Conservation (phyloP, 2,329 filamentous ascomycete species). For the Plectosphaerella plurivora region DNA sequence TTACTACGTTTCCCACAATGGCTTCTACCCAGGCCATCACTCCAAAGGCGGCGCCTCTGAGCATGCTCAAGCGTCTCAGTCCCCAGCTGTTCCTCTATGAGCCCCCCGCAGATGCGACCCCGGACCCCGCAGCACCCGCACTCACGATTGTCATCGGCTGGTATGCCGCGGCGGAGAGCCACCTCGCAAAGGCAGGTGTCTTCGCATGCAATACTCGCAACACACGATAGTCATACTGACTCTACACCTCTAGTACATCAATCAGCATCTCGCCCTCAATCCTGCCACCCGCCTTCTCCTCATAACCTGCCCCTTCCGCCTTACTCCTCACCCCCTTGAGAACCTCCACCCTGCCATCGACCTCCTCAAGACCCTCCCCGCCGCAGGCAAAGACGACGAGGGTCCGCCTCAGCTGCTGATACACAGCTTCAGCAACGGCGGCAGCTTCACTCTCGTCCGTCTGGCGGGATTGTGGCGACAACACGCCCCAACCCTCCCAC, state of each 20-base stretch:
- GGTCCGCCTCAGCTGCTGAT: constrained; percentile 32
- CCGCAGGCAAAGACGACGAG: constrained; percentile 10
- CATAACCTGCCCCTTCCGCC: constrained; percentile 32
- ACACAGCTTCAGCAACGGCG: constrained; percentile 51
- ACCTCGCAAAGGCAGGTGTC: constrained; percentile 36
- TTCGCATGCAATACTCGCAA: too few species aligned
- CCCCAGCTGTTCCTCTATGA: constrained; percentile 29
- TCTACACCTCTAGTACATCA: constrained; percentile 28
- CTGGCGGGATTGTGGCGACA: constrained; percentile 29
- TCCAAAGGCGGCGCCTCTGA: constrained; percentile 17
- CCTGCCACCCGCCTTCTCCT: constrained; percentile 42
- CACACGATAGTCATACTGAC: too few species aligned
- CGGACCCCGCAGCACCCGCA: constrained; percentile 26
- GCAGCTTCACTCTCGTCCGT: constrained; percentile 34
- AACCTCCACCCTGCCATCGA: constrained; percentile 33
- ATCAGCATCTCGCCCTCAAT: constrained; percentile 37
- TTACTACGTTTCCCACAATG: constrained; percentile 14
- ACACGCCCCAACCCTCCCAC: constrained; percentile 26
- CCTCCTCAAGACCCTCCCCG: constrained; percentile 16
- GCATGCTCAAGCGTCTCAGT: constrained; percentile 33
- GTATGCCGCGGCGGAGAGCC: constrained; percentile 45
- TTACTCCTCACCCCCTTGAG: constrained; percentile 26
- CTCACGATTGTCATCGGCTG: constrained; percentile 44
- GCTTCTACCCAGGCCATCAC: constrained; percentile 15
- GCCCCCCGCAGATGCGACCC: constrained; percentile 11